Evolutionary conservation across 192 early-diverging fungal genomes (phyloP).

Genomic region (Umbelopsis sp.): DNA sequence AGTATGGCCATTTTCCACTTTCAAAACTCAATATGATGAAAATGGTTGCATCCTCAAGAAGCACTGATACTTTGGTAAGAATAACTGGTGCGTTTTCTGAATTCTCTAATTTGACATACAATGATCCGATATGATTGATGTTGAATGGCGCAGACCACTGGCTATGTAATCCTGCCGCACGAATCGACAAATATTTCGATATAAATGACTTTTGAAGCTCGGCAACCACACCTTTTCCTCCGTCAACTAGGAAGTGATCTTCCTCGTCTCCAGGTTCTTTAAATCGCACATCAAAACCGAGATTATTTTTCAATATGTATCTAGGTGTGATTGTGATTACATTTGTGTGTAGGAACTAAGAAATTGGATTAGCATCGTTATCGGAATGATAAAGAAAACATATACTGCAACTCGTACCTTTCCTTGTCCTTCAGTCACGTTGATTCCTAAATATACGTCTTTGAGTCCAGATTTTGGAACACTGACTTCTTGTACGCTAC

Average conservation of each 20-base stretch:
- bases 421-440: constrained; percentile 74
- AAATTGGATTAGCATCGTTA: neutral
- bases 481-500: constrained; percentile 64
- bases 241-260: neutral
- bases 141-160: constrained; percentile 69
- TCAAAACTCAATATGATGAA: constrained; percentile 69
- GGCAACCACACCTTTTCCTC: neutral
- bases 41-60: constrained; percentile 74
- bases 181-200: neutral
- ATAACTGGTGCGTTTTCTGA: constrained; percentile 45
- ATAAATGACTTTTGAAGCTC: neutral
- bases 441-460: constrained; percentile 63
- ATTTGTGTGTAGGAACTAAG: constrained; percentile 60
- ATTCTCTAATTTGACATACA: constrained; percentile 66
- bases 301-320: constrained; percentile 75
- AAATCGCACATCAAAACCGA: constrained; percentile 58
- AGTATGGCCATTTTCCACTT: constrained; percentile 74
- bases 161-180: constrained; percentile 14
- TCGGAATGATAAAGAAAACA: neutral
- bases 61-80: constrained; percentile 65
- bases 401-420: constrained; percentile 34
- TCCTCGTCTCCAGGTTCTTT: constrained; percentile 49
- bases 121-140: constrained; percentile 72
- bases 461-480: constrained; percentile 41
- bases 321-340: constrained; percentile 80